These are phyloP conservation scores for Nasturtium officinale DNA, from an alignment of 345 rosid species.

Conservation along the genomic window DNA sequence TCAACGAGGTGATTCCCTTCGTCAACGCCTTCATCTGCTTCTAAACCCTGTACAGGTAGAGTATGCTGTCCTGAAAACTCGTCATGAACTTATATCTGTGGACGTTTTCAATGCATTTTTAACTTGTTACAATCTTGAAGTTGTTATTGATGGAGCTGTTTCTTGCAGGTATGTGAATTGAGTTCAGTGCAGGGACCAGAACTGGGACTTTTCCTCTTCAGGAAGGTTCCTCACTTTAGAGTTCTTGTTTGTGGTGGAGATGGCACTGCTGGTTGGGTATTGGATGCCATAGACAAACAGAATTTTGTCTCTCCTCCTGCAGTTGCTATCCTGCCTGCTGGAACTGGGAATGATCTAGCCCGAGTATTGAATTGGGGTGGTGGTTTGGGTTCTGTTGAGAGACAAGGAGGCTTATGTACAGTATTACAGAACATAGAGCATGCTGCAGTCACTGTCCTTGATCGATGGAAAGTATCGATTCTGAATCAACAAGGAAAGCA, in stretches of 20 bases:
- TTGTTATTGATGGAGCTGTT: constrained; percentile 28
- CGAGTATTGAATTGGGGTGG: constrained; percentile 89
- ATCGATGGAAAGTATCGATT: constrained; percentile 80
- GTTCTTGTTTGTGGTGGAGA: constrained; percentile 95
- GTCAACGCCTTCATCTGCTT: constrained; percentile 75
- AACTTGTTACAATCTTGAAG: background rate
- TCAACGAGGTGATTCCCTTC: constrained; percentile 73
- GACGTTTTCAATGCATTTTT: background rate
- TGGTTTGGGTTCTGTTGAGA: constrained; percentile 81
- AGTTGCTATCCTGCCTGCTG: constrained; percentile 90
- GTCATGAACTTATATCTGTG: background rate
- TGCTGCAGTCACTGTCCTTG: constrained; percentile 91
- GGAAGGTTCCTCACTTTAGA: constrained; percentile 89
- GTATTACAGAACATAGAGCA: constrained; percentile 69
- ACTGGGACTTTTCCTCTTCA: constrained; percentile 73
- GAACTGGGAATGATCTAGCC: constrained; percentile 97
- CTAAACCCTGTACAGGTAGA: constrained; percentile 87
- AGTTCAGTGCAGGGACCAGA: constrained; percentile 82
- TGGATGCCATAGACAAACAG: constrained; percentile 80
- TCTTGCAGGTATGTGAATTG: constrained; percentile 74
- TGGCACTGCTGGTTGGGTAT: constrained; percentile 94
- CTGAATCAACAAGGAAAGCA: constrained; percentile 66
- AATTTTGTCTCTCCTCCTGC: constrained; percentile 94
- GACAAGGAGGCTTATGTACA: constrained; percentile 82
- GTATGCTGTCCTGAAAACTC: constrained; percentile 11